These are phyloP conservation scores for Bipolaris cookei DNA, from an alignment of 2,329 filamentous ascomycete species.

Conservation along the genomic window DNA sequence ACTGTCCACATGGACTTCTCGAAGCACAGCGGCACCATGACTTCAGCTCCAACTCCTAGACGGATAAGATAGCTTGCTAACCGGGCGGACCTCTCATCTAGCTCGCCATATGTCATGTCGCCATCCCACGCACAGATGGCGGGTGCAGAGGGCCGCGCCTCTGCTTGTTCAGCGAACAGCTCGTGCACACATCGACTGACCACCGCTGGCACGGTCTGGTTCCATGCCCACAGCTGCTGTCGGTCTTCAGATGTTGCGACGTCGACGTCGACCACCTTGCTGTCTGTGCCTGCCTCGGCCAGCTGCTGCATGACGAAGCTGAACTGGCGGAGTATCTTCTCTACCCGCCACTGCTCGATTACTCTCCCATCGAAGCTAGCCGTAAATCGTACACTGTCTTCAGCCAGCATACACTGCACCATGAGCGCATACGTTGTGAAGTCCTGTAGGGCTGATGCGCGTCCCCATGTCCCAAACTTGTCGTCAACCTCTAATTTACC, in stretches of 20 bases:
- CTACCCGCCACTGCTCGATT: constrained; percentile 7
- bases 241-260: not conserved
- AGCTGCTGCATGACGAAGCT: constrained; percentile 25
- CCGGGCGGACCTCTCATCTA: not conserved
- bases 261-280: not conserved
- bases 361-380: constrained; percentile 21
- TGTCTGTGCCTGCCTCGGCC: not conserved
- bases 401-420: not conserved
- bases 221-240: not conserved
- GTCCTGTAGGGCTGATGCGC: constrained; percentile 15
- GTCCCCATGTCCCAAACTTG: constrained; percentile 5
- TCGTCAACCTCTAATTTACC: not conserved
- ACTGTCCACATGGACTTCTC: constrained; percentile 30
- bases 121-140: constrained; percentile 18
- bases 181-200: constrained; percentile 12
- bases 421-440: constrained; percentile 4
- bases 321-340: constrained; percentile 19
- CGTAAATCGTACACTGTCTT: constrained; percentile 19
- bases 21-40: constrained; percentile 31
- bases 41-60: not conserved
- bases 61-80: not conserved
- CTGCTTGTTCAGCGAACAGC: constrained; percentile 6
- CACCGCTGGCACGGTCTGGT: not conserved
- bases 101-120: constrained; percentile 16
- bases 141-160: not conserved